Conservation (phyloP, 768 basidiomycete genomes). For the Mrakia frigida region DNA sequence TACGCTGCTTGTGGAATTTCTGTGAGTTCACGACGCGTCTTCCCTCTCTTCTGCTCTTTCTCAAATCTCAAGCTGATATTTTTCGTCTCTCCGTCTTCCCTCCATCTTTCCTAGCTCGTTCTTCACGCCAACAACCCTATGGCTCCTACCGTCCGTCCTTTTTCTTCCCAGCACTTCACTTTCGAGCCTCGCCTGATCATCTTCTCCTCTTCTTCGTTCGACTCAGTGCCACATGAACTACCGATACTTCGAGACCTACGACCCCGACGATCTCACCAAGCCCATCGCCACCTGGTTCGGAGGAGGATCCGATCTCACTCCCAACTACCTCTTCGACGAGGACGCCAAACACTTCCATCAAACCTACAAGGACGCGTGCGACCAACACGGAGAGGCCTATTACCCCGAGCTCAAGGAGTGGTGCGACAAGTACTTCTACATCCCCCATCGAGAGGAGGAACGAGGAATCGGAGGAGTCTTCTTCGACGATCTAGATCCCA, state of each 20-base stretch:
- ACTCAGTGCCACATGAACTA: slow-evolving; percentile 96
- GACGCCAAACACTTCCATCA: slow-evolving; percentile 83
- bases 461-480: slow-evolving; percentile 92
- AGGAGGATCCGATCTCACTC: slow-evolving; percentile 90
- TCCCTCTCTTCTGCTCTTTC: neutral
- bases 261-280: slow-evolving; percentile 9
- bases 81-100: neutral
- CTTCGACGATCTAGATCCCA: slow-evolving; percentile 77
- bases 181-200: too few relatives aligned
- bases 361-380: slow-evolving; percentile 71
- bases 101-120: slow-evolving; percentile 73
- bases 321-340: slow-evolving; percentile 80
- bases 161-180: neutral
- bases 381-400: slow-evolving; percentile 60
- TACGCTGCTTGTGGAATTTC: slow-evolving; percentile 84
- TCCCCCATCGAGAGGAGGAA: slow-evolving; percentile 76
- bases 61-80: neutral
- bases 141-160: slow-evolving; percentile 44
- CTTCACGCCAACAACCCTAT: slow-evolving; percentile 90
- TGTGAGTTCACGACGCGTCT: neutral
- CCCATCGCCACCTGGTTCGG: slow-evolving; percentile 94
- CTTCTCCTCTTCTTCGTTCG: neutral
- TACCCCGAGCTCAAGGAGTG: slow-evolving; percentile 82
- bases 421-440: slow-evolving; percentile 97
- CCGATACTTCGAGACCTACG: slow-evolving; percentile 76